Evolutionary conservation across 306 rosid species (phyloP).

Genomic region (Ormosia semicastrata): DNA sequence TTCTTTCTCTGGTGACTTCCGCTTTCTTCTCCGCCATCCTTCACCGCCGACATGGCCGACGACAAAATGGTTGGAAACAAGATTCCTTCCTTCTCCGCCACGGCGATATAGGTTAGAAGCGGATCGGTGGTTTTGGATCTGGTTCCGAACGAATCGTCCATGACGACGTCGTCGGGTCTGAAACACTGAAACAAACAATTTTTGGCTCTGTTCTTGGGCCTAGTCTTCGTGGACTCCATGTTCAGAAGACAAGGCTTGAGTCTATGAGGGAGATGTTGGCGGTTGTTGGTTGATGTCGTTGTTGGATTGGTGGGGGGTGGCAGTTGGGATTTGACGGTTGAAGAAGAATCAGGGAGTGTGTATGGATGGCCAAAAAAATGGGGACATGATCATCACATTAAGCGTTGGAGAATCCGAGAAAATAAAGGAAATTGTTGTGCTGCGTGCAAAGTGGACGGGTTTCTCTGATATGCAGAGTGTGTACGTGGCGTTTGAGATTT

Average conservation of each 20-base stretch:
- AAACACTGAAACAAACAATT: conserved; percentile 11
- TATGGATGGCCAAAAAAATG: not conserved
- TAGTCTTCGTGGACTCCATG: conserved; percentile 15
- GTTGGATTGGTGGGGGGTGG: not conserved
- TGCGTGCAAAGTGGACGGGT: not conserved
- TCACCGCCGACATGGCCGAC: not conserved
- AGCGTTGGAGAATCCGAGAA: not conserved
- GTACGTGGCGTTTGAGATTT: conserved; percentile 12
- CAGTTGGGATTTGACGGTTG: conserved; percentile 6
- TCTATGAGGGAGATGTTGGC: not conserved
- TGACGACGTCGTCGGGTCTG: not conserved
- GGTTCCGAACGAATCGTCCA: not conserved
- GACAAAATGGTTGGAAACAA: conserved; percentile 4
- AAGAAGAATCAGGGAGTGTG: not conserved
- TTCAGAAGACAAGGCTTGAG: not conserved
- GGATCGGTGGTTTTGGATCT: not conserved
- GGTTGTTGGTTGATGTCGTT: not conserved
- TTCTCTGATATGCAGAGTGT: not conserved
- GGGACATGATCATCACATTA: too few relatives aligned
- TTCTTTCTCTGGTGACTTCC: not conserved
- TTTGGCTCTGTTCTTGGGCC: not conserved
- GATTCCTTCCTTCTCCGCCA: not conserved
- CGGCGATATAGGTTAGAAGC: conserved; percentile 16
- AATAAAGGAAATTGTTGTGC: not conserved
- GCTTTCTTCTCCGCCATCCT: not conserved